Conservation (phyloP, 352 stramenopile genomes). For the Pythium dissotocum region DNA sequence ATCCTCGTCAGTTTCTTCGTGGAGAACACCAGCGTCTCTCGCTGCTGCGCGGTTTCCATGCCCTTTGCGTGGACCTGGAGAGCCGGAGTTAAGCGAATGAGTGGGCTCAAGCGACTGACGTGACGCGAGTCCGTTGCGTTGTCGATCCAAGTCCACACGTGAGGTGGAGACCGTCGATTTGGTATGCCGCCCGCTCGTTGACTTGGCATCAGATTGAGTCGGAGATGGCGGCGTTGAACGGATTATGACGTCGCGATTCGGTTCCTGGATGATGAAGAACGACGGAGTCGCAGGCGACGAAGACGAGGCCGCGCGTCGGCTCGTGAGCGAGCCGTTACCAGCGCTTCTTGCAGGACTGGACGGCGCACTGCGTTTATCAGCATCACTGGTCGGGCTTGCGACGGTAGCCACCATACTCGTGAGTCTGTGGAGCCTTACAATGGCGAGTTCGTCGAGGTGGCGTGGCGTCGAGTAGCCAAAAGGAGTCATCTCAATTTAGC, state of each 20-base stretch:
- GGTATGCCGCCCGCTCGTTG: not conserved
- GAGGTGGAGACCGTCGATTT: not conserved
- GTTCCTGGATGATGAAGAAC: slow-evolving; percentile 76
- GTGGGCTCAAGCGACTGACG: slow-evolving; percentile 14
- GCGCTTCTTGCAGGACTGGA: slow-evolving; percentile 15
- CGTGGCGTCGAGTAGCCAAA: too few species aligned
- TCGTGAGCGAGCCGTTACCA: slow-evolving; percentile 16
- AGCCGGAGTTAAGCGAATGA: slow-evolving; percentile 26
- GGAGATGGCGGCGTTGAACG: slow-evolving; percentile 7
- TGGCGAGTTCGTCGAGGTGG: not conserved
- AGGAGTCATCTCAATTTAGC: not conserved
- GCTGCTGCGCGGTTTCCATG: not conserved
- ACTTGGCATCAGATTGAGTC: not conserved
- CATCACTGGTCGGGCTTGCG: not conserved
- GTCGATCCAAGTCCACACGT: slow-evolving; percentile 19
- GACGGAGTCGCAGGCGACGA: slow-evolving; percentile 29
- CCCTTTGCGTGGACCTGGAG: slow-evolving; percentile 12
- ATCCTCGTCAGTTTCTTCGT: slow-evolving; percentile 28
- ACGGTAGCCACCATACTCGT: not conserved
- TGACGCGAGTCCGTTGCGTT: slow-evolving; percentile 23
- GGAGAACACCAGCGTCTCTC: slow-evolving; percentile 6
- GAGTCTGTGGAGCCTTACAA: not conserved
- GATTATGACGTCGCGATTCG: slow-evolving; percentile 18
- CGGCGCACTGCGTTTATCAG: not conserved
- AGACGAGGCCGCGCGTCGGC: not conserved